phyloP scores from a whole-genome alignment of 2,329 filamentous ascomycete species.

The Penicillium nordicum region DNA sequence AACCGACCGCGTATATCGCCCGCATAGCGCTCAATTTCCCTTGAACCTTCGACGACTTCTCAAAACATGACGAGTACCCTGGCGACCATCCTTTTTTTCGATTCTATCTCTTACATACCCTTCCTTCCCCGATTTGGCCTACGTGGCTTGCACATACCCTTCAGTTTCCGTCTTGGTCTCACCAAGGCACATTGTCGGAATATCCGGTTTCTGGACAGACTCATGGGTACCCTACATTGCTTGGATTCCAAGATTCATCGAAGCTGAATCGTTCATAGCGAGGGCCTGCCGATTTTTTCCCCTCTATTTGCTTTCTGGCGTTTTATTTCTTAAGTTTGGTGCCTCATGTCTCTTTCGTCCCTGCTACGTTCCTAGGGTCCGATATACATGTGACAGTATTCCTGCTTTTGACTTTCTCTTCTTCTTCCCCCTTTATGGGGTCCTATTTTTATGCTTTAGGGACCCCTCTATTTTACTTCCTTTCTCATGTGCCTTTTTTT shows the following conservation, averaged over 20 bases:
- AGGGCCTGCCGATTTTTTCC: constrained; percentile 27
- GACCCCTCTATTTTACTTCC: constrained; percentile 12
- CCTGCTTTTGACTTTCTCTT: constrained; percentile 19
- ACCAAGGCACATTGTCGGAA: constrained; percentile 2
- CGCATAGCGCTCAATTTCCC: constrained; percentile 1
- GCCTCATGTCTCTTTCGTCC: constrained; percentile 29
- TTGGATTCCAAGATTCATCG: constrained; percentile 5
- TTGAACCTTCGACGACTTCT: constrained; percentile 26
- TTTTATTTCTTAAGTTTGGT: constrained; percentile 30
- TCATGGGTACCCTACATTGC: neutral
- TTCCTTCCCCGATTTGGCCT: constrained; percentile 18
- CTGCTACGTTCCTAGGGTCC: constrained; percentile 43
- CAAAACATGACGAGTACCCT: constrained; percentile 34
- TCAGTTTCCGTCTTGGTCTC: constrained; percentile 12
- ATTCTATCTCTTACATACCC: constrained; percentile 24
- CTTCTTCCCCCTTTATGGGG: constrained; percentile 19
- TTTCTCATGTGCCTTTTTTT: constrained; percentile 27
- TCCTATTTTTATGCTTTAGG: constrained; percentile 16
- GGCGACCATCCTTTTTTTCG: constrained; percentile 24
- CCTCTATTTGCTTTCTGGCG: constrained; percentile 24
- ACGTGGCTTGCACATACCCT: constrained; percentile 34
- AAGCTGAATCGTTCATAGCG: constrained; percentile 30
- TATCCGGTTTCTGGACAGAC: neutral
- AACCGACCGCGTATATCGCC: neutral
- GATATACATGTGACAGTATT: constrained; percentile 25